These are phyloP conservation scores for Trapa bicornis DNA, from an alignment of 345 rosid species.

Conservation along the genomic window DNA sequence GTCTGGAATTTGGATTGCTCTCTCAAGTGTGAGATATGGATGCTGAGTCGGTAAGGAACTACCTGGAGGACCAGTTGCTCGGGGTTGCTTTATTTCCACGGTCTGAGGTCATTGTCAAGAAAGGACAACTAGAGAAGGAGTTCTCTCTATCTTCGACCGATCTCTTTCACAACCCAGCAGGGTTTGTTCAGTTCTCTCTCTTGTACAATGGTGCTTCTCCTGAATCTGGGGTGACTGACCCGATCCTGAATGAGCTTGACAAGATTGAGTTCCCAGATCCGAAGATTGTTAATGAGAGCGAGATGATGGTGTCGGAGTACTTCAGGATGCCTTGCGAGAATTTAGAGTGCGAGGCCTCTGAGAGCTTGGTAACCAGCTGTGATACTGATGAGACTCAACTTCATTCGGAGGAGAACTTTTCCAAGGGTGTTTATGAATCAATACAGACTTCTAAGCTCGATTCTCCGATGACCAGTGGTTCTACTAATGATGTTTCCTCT, in stretches of 20 bases:
- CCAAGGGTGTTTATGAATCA: constrained; percentile 31
- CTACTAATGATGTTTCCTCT: constrained; percentile 65
- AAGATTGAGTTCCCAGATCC: constrained; percentile 98
- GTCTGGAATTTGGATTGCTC: constrained; percentile 59
- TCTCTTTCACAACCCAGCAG: constrained; percentile 90
- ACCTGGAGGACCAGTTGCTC: constrained; percentile 91
- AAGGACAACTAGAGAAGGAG: constrained; percentile 77
- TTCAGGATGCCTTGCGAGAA: constrained; percentile 46
- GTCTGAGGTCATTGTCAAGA: constrained; percentile 62
- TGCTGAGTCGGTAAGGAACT: constrained; percentile 99
- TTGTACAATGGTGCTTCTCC: constrained; percentile 72
- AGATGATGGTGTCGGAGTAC: constrained; percentile 95
- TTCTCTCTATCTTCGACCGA: constrained; percentile 94
- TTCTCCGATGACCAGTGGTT: constrained; percentile 74
- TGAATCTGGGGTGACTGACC: constrained; percentile 39
- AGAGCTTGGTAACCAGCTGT: constrained; percentile 36
- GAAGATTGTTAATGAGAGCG: constrained; percentile 71
- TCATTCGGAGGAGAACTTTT: constrained; percentile 44
- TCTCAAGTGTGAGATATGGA: constrained; percentile 85
- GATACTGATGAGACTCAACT: constrained; percentile 50
- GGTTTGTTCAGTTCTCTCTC: constrained; percentile 80
- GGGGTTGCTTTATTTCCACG: constrained; percentile 87
- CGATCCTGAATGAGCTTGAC: constrained; percentile 43
- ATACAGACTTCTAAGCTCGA: constrained; percentile 43
- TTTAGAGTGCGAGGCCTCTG: constrained; percentile 54